These are phyloP conservation scores for Fusarium dlaminii DNA, from an alignment of 2,329 filamentous ascomycete species.

Conservation along the genomic window DNA sequence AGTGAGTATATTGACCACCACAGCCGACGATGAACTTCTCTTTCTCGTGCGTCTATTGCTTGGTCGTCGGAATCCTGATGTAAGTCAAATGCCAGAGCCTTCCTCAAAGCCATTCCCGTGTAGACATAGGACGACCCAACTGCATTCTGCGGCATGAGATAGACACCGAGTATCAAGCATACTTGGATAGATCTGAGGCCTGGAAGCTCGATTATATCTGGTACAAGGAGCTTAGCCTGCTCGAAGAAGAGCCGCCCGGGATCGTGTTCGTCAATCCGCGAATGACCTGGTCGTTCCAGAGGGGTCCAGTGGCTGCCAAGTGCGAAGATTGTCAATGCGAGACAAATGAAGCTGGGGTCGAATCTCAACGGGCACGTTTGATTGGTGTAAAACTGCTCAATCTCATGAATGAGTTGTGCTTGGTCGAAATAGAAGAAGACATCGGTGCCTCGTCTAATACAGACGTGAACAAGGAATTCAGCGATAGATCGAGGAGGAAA, in stretches of 20 bases:
- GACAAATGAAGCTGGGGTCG: not conserved
- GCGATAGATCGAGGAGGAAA: not conserved
- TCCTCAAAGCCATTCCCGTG: not conserved
- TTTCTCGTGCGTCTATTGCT: not conserved
- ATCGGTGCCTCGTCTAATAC: not conserved
- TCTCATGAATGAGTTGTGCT: not conserved
- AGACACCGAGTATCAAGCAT: not conserved
- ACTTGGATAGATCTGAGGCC: not conserved
- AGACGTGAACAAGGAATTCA: not conserved
- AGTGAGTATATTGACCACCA: slow-evolving; percentile 2
- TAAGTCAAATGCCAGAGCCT: not conserved
- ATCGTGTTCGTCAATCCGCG: not conserved
- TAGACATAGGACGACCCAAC: not conserved
- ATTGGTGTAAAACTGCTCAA: not conserved
- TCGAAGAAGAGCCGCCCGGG: not conserved
- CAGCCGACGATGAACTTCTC: not conserved
- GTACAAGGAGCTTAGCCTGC: not conserved
- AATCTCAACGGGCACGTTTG: not conserved
- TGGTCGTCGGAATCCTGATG: not conserved
- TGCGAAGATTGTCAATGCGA: not conserved
- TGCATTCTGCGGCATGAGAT: not conserved
- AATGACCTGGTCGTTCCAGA: not conserved
- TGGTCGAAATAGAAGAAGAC: slow-evolving; percentile 6
- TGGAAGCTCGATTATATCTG: not conserved
- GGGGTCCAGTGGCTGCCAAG: not conserved